phyloP scores from a whole-genome alignment of 371 early-diverging fungal genomes.

The Actinomortierella wolfii region DNA sequence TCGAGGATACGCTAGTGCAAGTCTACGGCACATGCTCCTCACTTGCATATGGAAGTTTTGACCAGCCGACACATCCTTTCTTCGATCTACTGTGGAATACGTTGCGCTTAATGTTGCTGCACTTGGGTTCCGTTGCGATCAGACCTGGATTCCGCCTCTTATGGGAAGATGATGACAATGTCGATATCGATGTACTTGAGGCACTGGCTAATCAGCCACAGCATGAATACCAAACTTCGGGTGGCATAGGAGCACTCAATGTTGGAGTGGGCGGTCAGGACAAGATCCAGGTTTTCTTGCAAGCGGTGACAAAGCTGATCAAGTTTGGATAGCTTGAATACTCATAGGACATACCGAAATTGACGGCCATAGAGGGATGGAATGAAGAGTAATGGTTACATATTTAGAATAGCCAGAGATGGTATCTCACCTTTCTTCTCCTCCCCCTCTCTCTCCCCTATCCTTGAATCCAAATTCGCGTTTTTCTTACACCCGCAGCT shows the following conservation, averaged over 20 bases:
- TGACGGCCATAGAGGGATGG: no score
- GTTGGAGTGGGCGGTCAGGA: slow-evolving; percentile 17
- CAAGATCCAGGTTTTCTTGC: slow-evolving; percentile 22
- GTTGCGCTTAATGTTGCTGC: slow-evolving; percentile 17
- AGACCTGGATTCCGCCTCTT: slow-evolving; percentile 17
- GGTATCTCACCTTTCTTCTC: no score
- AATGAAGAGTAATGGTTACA: no score
- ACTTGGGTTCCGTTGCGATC: slow-evolving; percentile 17
- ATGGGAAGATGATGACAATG: slow-evolving; percentile 1
- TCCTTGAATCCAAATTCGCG: no score
- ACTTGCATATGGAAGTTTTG: slow-evolving; percentile 12
- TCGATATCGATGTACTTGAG: no score
- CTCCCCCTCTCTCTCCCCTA: no score
- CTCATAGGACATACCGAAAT: no score
- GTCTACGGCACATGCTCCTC: slow-evolving; percentile 29
- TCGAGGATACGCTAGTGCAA: slow-evolving; percentile 29
- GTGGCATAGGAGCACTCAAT: neutral
- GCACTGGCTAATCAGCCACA: neutral
- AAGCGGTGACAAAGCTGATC: neutral
- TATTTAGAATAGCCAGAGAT: no score
- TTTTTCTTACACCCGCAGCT: no score
- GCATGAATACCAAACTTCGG: neutral
- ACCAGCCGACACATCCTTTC: slow-evolving; percentile 21
- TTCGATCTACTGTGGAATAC: slow-evolving; percentile 23
- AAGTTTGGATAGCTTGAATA: no score